A percentile compares a stretch with the other conserved stretches of the same genome.
phyloP scores from a whole-genome alignment of 2,329 filamentous ascomycete genomes.

The Nemania sp. region DNA sequence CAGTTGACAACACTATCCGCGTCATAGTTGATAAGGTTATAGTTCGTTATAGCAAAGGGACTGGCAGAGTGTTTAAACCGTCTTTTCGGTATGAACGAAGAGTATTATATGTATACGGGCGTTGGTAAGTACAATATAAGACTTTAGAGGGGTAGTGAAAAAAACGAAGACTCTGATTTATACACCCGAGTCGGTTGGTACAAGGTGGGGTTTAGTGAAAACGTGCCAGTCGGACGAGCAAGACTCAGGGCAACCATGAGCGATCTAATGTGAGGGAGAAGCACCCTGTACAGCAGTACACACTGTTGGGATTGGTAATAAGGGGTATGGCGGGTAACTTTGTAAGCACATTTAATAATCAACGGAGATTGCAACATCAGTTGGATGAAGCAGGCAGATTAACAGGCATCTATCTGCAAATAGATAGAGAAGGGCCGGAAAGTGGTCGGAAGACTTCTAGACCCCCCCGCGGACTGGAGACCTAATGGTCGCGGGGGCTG shows the following conservation, averaged over 20 bases:
- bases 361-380: conserved; percentile 37
- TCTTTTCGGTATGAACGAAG: not conserved
- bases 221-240: not conserved
- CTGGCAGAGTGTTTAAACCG: not conserved
- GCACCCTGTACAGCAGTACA: not conserved
- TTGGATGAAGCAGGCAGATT: conserved; percentile 6
- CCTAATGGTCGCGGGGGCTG: conserved; percentile 6
- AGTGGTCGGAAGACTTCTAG: conserved; percentile 19
- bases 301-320: conserved; percentile 32
- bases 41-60: not conserved
- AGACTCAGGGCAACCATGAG: conserved; percentile 15
- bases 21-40: conserved; percentile 41
- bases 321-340: conserved; percentile 29
- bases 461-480: conserved; percentile 18
- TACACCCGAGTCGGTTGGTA: conserved; percentile 24
- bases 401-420: not conserved
- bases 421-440: conserved; percentile 10
- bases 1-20: conserved; percentile 49
- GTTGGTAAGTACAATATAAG: conserved; percentile 1
- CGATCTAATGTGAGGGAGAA: conserved; percentile 14
- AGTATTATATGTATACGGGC: not conserved
- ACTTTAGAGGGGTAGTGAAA: conserved; percentile 31
- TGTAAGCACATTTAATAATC: conserved; percentile 39
- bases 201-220: conserved; percentile 34
- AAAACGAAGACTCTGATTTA: conserved; percentile 24